Evolutionary conservation across 2,329 filamentous ascomycete genomes (phyloP), one percentile per base, ranked within the genome.

Genomic region (Hypoxylon rubiginosum): DNA sequence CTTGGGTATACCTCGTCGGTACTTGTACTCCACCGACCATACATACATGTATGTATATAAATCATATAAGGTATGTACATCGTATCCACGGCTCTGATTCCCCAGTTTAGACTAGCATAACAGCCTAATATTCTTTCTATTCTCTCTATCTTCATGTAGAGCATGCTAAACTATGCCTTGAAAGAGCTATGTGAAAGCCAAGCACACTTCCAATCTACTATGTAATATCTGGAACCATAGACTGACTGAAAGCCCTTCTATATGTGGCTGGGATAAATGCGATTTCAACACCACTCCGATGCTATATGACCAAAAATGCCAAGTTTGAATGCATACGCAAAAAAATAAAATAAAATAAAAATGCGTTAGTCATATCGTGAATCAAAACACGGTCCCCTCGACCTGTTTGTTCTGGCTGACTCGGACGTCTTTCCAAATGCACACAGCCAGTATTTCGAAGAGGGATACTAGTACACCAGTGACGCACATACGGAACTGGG

Each of bases 401-500:
- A 78, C 77, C 59, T 79, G 76, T 55, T 71, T 74, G 9, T 74
- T 76, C 57, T 75, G 57, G 52, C 73, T 75, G 11, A 79, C 71
- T 32, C 72, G 72, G 58, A 69, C 71, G 39, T 79, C 77, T 57
- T 65, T 73, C 77, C 76, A 79, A 53, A 79, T 70, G 24, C 71
- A 45, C 17, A 78, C 75, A 4, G 75, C 71, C 1, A 76, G 53
- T 8, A 79, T 73, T 46, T 77, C 75, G 28, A 75, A 62, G 32
- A 77, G 66, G 11, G 75, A 75, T 43, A 76, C 60, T 19, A 74
- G 50, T 1, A 71, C 74, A 3, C 75, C 75, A 5, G 76, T 72
- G 11, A 81, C 74, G 62, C 79, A 78, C 78, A 80, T 79, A 21
- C 75, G 75, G 48, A 71, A 69, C 58, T 81, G 79, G 7, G 78